Percentiles rank a stretch among this genome's conserved stretches.
Conservation (phyloP, 495 filamentous ascomycete genomes). For the Aspergillus sclerotiicarbonarius region DNA sequence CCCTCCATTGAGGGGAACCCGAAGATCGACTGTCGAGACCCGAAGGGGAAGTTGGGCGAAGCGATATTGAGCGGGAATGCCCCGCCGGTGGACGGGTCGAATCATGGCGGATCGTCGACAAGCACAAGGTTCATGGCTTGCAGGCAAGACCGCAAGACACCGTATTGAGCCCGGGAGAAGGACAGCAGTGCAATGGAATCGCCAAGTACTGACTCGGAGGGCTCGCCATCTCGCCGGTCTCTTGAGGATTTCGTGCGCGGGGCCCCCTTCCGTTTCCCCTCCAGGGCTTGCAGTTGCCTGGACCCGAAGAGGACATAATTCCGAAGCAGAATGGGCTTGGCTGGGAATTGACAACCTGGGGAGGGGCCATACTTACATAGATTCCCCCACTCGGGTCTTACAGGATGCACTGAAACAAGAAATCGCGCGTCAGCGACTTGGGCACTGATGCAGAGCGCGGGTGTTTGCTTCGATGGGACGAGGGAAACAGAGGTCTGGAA, state of each 20-base stretch:
- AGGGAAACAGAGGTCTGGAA: slow-evolving; percentile 5
- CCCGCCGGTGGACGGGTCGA: slow-evolving; percentile 12
- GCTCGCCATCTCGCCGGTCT: background rate
- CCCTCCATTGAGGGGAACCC: slow-evolving; percentile 5
- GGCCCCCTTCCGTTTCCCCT: background rate
- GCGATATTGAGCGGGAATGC: slow-evolving; percentile 13
- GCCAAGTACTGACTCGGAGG: background rate
- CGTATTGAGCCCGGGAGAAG: background rate
- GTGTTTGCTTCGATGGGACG: slow-evolving; percentile 11
- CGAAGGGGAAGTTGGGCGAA: slow-evolving; percentile 7
- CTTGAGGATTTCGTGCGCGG: background rate
- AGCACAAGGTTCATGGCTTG: slow-evolving; percentile 20
- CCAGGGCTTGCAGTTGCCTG: background rate
- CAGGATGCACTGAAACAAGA: slow-evolving; percentile 11
- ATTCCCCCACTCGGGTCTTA: background rate
- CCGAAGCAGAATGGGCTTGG: background rate
- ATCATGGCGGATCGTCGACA: slow-evolving; percentile 10
- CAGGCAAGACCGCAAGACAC: slow-evolving; percentile 6
- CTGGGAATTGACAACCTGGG: background rate
- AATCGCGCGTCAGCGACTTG: slow-evolving; percentile 13
- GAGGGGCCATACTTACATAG: background rate
- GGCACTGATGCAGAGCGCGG: slow-evolving; percentile 27
- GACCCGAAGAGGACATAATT: background rate
- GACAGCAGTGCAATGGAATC: slow-evolving; percentile 5
- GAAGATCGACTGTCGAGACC: slow-evolving; percentile 10